Base-by-base conservation (phyloP, 148 eudicot genomes). In the Diospyros lotus region DNA sequence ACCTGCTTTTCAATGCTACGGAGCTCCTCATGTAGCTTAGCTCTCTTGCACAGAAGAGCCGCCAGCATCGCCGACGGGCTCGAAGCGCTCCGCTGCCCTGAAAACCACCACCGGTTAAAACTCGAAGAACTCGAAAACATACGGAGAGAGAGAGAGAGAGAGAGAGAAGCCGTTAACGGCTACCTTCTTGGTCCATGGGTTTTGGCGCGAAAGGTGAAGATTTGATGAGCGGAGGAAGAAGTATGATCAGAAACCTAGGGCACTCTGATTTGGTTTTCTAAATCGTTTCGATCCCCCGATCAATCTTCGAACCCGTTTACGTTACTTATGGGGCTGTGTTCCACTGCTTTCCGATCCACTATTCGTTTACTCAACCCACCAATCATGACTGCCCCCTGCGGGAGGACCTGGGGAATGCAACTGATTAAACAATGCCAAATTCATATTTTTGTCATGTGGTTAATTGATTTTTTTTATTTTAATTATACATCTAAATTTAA, bases 1-100 rank as follows among this genome's bases (percentile, higher is more conserved):
- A 85, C 98, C 96, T 95, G 98, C 64, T 92, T 92, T 79, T 95
- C 98, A 28, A 95, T 88, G 78, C 41, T 83, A 12, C 97, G 87
- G 66, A 95, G 97, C 69, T 95, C 98, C 71, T 92, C 96, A 50
- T 88, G 94, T 72, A 92, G 96, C 72, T 90, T 95, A 56, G 93
- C 91, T 77, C 97, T 85, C 86, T 90, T 92, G 84, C 80, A 83
- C 68, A 89, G 75, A 60, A 90, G 86, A 68, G 93, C 87, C 3
- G 91, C 88, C 79, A 95, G 81, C 84, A 85, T 81, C 5, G 87
- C 88, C 45, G 96, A 89, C 41, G 98, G 98, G 79, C 82, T 92
- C 17, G 95, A 60, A 69, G 87, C 44, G 70, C 73, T 78, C 77
- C 88, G 76, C 68, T 87, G 92, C 87, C 93, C 98, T 95, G 73